These are phyloP conservation scores for Casaregolazyma suthepensis DNA, from an alignment of 1,139 yeast genomes.

Conservation along the genomic window DNA sequence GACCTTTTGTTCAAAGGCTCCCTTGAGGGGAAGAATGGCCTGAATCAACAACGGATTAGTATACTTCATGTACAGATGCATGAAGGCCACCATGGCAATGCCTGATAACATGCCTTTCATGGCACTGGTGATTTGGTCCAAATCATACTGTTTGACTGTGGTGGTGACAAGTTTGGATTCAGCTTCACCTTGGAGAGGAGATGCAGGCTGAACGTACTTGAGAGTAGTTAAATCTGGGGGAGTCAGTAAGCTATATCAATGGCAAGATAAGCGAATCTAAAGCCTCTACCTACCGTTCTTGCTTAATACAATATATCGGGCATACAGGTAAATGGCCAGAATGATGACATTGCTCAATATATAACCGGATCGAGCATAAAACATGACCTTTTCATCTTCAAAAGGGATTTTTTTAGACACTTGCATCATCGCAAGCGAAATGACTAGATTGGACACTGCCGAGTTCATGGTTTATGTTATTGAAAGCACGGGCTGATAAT, in stretches of 20 bases:
- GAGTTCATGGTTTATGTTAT: slow-evolving; percentile 42
- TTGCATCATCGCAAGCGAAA: slow-evolving; percentile 98
- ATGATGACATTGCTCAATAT: slow-evolving; percentile 61
- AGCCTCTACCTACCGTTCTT: slow-evolving; percentile 50
- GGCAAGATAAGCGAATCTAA: background rate
- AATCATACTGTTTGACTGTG: slow-evolving; percentile 91
- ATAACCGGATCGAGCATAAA: slow-evolving; percentile 75
- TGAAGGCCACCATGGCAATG: slow-evolving; percentile 96
- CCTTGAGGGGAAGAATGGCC: slow-evolving; percentile 81
- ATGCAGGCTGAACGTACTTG: slow-evolving; percentile 85
- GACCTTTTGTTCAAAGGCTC: slow-evolving; percentile 84
- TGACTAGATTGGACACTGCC: slow-evolving; percentile 73
- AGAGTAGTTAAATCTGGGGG: slow-evolving; percentile 65
- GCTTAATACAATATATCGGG: slow-evolving; percentile 53
- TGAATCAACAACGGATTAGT: slow-evolving; percentile 97
- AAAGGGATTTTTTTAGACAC: slow-evolving; percentile 83
- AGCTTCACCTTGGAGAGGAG: slow-evolving; percentile 68
- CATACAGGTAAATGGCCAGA: slow-evolving; percentile 57
- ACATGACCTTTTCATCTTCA: slow-evolving; percentile 71
- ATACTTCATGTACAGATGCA: slow-evolving; percentile 97
- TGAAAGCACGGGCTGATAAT: background rate
- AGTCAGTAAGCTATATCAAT: too few species aligned
- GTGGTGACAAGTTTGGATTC: slow-evolving; percentile 75
- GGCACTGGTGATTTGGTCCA: slow-evolving; percentile 72
- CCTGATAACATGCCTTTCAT: slow-evolving; percentile 81